phyloP scores from a whole-genome alignment of 495 filamentous ascomycete species.

The Neurospora cerealis region DNA sequence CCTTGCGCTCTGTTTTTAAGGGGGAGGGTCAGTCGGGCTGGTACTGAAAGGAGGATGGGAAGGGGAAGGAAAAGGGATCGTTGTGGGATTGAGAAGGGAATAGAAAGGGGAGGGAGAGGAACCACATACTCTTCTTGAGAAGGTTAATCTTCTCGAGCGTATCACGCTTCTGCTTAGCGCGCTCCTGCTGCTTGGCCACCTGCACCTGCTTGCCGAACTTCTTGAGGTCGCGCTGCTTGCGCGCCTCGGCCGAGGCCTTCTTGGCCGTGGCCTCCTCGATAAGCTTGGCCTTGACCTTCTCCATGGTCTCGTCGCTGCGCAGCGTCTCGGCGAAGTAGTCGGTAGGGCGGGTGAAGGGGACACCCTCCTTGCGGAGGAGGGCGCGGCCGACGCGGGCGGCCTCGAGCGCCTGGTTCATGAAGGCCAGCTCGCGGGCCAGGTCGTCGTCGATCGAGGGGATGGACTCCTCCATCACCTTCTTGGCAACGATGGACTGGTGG shows the following conservation, averaged over 20 bases:
- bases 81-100: neutral
- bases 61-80: neutral
- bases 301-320: slow-evolving; percentile 97
- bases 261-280: slow-evolving; percentile 83
- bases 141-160: slow-evolving; percentile 87
- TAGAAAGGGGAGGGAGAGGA: neutral
- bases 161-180: slow-evolving; percentile 80
- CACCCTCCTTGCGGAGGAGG: slow-evolving; percentile 67
- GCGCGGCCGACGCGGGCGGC: slow-evolving; percentile 62
- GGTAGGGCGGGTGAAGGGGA: slow-evolving; percentile 74
- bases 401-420: slow-evolving; percentile 83
- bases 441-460: slow-evolving; percentile 77
- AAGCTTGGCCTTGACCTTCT: slow-evolving; percentile 85
- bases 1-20: slow-evolving; percentile 62
- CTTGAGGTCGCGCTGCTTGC: slow-evolving; percentile 88
- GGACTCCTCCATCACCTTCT: slow-evolving; percentile 35
- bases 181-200: slow-evolving; percentile 88
- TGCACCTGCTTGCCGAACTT: slow-evolving; percentile 99
- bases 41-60: neutral
- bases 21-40: neutral
- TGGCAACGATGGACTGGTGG: slow-evolving; percentile 43
- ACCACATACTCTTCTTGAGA: slow-evolving; percentile 78
- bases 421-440: slow-evolving; percentile 76
- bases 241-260: slow-evolving; percentile 85
- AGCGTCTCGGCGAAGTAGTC: slow-evolving; percentile 99